These are phyloP conservation scores for Corniculantispora saksenae DNA, from an alignment of 2,329 filamentous ascomycete species.

Conservation along the genomic window DNA sequence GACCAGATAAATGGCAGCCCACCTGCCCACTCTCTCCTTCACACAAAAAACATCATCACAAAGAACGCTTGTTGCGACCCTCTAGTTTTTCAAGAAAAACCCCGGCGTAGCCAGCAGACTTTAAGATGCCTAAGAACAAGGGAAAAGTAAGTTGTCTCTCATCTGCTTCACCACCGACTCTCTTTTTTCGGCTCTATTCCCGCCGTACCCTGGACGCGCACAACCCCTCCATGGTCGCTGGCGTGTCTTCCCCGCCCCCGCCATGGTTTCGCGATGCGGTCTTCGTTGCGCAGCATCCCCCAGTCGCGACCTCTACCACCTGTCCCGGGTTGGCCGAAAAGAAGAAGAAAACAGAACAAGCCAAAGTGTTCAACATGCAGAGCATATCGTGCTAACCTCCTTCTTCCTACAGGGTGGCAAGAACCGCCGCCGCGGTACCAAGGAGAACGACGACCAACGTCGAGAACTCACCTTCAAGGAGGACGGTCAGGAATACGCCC, in stretches of 20 bases:
- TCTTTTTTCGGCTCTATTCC: neutral
- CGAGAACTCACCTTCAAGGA: conserved; percentile 98
- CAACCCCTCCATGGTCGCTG: conserved; percentile 14
- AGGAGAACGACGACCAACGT: conserved; percentile 99
- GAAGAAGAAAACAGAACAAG: conserved; percentile 1
- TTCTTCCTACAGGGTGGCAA: conserved; percentile 78
- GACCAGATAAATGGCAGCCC: conserved; percentile 8
- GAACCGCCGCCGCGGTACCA: conserved; percentile 97
- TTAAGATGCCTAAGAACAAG: conserved; percentile 96
- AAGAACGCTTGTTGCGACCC: conserved; percentile 13
- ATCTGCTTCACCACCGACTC: conserved; percentile 10
- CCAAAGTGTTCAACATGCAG: neutral
- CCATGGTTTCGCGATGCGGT: conserved; percentile 13
- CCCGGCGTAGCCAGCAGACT: conserved; percentile 14
- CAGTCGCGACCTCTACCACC: too few species aligned
- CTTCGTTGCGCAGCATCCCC: neutral
- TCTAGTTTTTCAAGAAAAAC: neutral
- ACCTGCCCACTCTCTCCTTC: conserved; percentile 10
- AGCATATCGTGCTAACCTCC: conserved; percentile 24
- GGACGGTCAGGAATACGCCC: conserved; percentile 74
- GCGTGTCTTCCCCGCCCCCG: conserved; percentile 23
- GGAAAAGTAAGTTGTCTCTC: conserved; percentile 73
- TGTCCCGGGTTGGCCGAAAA: too few species aligned
- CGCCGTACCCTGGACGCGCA: conserved; percentile 12
- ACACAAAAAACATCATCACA: conserved; percentile 21